Evolutionary conservation across 306 rosid species (phyloP).

Genomic region (Citrullus colocynthis): DNA sequence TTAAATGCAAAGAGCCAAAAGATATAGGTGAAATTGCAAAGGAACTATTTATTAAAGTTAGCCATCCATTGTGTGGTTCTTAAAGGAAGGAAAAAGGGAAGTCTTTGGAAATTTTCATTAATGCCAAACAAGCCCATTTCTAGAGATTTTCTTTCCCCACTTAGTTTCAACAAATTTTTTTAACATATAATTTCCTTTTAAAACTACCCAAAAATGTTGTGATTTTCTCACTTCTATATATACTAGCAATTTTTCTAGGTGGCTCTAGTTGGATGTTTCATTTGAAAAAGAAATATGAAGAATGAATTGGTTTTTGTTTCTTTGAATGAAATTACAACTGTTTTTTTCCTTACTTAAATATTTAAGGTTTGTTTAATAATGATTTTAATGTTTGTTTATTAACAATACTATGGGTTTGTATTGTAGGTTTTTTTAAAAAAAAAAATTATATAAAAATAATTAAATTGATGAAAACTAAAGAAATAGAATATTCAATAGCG

Average conservation of each 20-base stretch:
- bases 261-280: too few species aligned
- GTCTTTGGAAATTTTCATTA: neutral
- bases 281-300: too few species aligned
- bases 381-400: neutral
- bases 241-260: too few species aligned
- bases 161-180: neutral
- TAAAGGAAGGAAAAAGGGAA: neutral
- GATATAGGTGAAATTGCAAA: neutral
- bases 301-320: too few species aligned
- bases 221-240: neutral
- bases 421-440: neutral
- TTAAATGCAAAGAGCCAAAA: neutral
- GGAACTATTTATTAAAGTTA: neutral
- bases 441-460: too few species aligned
- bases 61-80: neutral
- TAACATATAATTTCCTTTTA: neutral
- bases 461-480: too few species aligned
- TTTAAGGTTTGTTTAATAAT: neutral
- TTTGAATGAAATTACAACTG: too few species aligned
- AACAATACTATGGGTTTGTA: neutral
- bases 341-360: too few species aligned
- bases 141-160: neutral
- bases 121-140: neutral
- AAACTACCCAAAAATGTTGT: neutral
- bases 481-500: neutral